These are phyloP conservation scores for Pythium rhizo-oryzae DNA, from an alignment of 352 stramenopile species.

Conservation along the genomic window DNA sequence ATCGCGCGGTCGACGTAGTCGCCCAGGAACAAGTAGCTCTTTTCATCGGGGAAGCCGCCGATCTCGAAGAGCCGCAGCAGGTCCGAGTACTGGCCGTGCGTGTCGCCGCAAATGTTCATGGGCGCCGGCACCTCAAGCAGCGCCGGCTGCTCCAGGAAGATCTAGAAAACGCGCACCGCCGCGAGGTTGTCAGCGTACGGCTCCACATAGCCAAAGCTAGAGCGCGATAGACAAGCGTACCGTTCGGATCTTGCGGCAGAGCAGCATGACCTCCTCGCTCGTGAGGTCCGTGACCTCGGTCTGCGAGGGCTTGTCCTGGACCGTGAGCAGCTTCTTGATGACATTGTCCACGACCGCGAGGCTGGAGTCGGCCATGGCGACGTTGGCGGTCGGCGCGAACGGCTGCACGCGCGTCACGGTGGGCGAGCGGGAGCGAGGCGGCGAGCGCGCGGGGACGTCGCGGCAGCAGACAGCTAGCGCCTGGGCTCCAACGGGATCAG, in stretches of 20 bases:
- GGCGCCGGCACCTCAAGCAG: slow-evolving; percentile 94
- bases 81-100: slow-evolving; percentile 99
- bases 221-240: too few relatives aligned
- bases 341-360: slow-evolving; percentile 63
- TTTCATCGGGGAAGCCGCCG: slow-evolving; percentile 88
- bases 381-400: neutral
- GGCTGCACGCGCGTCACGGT: slow-evolving; percentile 28
- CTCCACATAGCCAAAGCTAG: too few relatives aligned
- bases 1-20: slow-evolving; percentile 96
- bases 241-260: slow-evolving; percentile 78
- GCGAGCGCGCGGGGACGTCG: too few relatives aligned
- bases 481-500: neutral
- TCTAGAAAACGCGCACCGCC: slow-evolving; percentile 31
- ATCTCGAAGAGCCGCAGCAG: slow-evolving; percentile 97
- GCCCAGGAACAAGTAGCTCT: slow-evolving; percentile 61
- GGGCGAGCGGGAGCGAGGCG: neutral
- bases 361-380: slow-evolving; percentile 55
- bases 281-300: slow-evolving; percentile 82
- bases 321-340: slow-evolving; percentile 73
- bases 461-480: too few relatives aligned
- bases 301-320: slow-evolving; percentile 76
- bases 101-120: slow-evolving; percentile 98
- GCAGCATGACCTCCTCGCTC: slow-evolving; percentile 72
- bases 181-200: too few relatives aligned
- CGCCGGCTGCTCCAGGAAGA: slow-evolving; percentile 94